Evolutionary conservation across 768 basidiomycete genomes (phyloP).

Genomic region (Leucocoprinus sp.): DNA sequence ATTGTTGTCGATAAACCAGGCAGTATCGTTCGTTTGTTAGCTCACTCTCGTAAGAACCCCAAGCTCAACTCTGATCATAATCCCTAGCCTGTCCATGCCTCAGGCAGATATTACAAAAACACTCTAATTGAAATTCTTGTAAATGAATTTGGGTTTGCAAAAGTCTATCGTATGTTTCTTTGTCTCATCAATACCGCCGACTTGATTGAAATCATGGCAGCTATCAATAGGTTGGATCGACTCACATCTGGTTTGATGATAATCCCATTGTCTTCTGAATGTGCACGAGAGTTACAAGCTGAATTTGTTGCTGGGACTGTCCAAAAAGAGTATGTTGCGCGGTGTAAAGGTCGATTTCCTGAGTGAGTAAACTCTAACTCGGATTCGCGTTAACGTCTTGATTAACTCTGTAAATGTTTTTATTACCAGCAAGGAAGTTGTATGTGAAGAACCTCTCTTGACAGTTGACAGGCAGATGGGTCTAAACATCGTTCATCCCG

Average conservation of each 20-base stretch:
- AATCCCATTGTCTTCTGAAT: conserved; percentile 62
- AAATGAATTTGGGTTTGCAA: conserved; percentile 72
- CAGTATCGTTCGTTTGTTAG: conserved; percentile 67
- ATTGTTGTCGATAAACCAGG: conserved; percentile 96
- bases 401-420: background rate
- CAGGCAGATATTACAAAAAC: conserved; percentile 85
- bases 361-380: conserved; percentile 40
- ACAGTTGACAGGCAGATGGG: conserved; percentile 97
- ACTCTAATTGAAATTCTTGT: conserved; percentile 83
- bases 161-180: conserved; percentile 72
- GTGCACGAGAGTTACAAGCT: conserved; percentile 61
- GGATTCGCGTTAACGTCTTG: background rate
- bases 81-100: conserved; percentile 79
- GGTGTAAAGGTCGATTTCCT: conserved; percentile 81
- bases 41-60: background rate
- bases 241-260: conserved; percentile 96
- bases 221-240: conserved; percentile 90
- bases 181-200: conserved; percentile 1
- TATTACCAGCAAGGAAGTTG: conserved; percentile 57
- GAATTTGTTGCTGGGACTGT: conserved; percentile 82
- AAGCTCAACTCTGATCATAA: conserved; percentile 10
- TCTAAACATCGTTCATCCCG: conserved; percentile 89
- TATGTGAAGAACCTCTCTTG: conserved; percentile 79
- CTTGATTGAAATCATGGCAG: conserved; percentile 34
- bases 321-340: conserved; percentile 87